Base-by-base conservation (phyloP, 129 eudicot genomes). In the Saposhnikovia divaricata region DNA sequence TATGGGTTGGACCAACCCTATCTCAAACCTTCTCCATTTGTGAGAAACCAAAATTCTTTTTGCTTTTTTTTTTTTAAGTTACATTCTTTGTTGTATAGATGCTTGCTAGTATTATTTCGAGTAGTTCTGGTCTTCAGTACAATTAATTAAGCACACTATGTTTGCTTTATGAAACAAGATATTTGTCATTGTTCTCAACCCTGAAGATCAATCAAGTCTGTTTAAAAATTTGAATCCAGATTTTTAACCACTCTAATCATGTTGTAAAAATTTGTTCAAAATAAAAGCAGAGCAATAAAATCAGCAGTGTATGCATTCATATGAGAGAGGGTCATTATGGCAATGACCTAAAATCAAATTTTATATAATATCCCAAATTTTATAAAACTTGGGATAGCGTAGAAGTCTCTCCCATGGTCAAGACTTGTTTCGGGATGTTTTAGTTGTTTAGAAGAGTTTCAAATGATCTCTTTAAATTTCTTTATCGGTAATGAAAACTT, bases 1-100 rank as follows among this genome's bases (percentile, higher is more conserved):
- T 8, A 92, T 90, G 93, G 93, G 98, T 12, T 92, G 99, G 99
- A 13, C 72, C 42, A 90, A 87, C 79, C 72, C 89, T 79, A 90
- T 96, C 80, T 89, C 99, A 9, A 89, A 95, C 80, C 88, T 96
- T 39, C 83, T 92, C 74, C 95, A 92, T 80, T 79, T 90, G 86
- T 93, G 93, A 90, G 86, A 48, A 78, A 72, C 25, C 65, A 27
- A 11, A 9, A 51, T 15, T 51, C 2, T 18, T 61, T 25, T 10
- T 23, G 0, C 10, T 65, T 25, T 77, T 71, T 11, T 39, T 84
- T 72, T 81, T 79, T n/a, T n/a, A n/a, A n/a, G 89, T 84, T 89
- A 45, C 42, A 78, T 84, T 40, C 28, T 71, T 81, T 83, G 55
- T 53, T 80, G 78, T 85, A 81, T 77, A 77, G 76, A 43, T 65